Percentiles rank a stretch among this genome's conserved stretches.
These are phyloP conservation scores for Lentinula detonsa DNA, from an alignment of 768 basidiomycete species.

Conservation along the genomic window DNA sequence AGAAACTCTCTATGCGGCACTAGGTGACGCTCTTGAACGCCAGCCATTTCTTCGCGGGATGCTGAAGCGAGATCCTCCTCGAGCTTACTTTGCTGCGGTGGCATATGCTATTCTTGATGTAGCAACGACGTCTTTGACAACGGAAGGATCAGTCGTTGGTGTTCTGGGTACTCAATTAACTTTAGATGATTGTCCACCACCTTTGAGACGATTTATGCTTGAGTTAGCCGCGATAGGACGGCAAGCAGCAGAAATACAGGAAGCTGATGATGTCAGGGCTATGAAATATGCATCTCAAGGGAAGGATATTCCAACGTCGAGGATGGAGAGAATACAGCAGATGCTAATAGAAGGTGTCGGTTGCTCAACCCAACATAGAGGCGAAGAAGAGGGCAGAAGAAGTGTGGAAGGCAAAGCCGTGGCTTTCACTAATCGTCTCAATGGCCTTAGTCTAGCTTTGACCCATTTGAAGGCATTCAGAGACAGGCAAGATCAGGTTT, in stretches of 20 bases:
- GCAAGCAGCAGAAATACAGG: conserved; percentile 40
- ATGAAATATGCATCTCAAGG: conserved; percentile 33
- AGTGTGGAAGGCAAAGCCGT: conserved; percentile 63
- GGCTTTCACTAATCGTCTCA: conserved; percentile 72
- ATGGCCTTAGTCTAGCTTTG: conserved; percentile 66
- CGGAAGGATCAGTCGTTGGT: conserved; percentile 47
- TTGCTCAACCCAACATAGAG: conserved; percentile 20
- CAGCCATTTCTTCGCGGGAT: conserved; percentile 47
- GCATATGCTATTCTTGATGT: conserved; percentile 68
- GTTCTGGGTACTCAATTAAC: conserved; percentile 55
- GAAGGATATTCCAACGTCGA: conserved; percentile 30
- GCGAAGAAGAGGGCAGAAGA: conserved; percentile 27
- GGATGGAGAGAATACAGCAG: conserved; percentile 51
- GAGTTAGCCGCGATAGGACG: conserved; percentile 54
- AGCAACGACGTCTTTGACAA: conserved; percentile 41
- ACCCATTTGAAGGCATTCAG: conserved; percentile 66
- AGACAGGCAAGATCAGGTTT: conserved; percentile 65
- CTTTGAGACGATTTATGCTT: conserved; percentile 63
- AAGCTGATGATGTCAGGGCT: conserved; percentile 48
- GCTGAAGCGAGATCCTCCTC: conserved; percentile 55
- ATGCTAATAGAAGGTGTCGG: conserved; percentile 61
- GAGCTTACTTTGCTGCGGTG: conserved; percentile 78
- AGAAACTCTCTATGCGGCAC: conserved; percentile 79
- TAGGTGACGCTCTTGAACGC: conserved; percentile 62
- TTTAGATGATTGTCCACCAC: conserved; percentile 52